Conservation (phyloP, 805 yeast genomes). For the Sugiyamaella americana region DNA sequence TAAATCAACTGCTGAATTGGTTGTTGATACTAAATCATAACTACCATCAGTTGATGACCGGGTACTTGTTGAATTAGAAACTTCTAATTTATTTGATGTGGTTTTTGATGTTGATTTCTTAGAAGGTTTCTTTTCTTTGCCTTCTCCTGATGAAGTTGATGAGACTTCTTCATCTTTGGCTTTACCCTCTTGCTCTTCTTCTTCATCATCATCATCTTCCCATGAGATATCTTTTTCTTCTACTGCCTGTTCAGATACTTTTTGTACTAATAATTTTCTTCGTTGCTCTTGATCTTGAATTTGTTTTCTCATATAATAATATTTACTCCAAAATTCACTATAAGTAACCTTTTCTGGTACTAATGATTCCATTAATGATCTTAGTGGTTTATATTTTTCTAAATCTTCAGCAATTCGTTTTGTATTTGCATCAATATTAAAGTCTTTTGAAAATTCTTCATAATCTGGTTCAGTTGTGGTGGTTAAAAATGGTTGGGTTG, state of each 20-base stretch:
- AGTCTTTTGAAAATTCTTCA: conserved; percentile 34
- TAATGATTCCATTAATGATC: conserved; percentile 48
- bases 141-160: not conserved
- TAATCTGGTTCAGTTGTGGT: conserved; percentile 31
- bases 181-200: conserved; percentile 22
- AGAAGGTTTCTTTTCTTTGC: not conserved
- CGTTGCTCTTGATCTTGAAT: conserved; percentile 57
- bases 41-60: conserved; percentile 38
- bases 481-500: conserved; percentile 40
- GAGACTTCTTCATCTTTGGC: conserved; percentile 15
- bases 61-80: conserved; percentile 24
- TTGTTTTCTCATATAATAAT: conserved; percentile 48
- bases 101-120: not conserved
- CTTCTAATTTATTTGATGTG: conserved; percentile 9
- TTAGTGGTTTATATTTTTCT: conserved; percentile 45
- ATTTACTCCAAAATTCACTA: conserved; percentile 67
- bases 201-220: conserved; percentile 38
- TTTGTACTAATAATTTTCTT: conserved; percentile 55
- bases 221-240: conserved; percentile 31
- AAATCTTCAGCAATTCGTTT: conserved; percentile 46
- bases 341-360: conserved; percentile 62
- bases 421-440: conserved; percentile 44
- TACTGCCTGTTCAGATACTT: conserved; percentile 34
- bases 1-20: conserved; percentile 35
- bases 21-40: conserved; percentile 37